These are phyloP conservation scores for Agrocybe chaxingu DNA, from an alignment of 768 basidiomycete genomes.

Conservation along the genomic window DNA sequence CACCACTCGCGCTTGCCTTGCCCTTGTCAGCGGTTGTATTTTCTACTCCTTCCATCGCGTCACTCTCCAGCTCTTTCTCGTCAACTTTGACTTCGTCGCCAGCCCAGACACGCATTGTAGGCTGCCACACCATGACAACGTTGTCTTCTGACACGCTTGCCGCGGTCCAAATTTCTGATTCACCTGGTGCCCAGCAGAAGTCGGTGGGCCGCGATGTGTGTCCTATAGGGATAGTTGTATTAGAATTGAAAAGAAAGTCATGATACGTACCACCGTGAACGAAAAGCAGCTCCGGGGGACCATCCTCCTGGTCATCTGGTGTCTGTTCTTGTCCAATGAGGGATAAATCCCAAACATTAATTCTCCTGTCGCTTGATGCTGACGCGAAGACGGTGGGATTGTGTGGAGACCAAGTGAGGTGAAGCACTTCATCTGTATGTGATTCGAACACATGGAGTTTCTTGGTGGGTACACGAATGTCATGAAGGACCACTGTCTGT, in stretches of 20 bases:
- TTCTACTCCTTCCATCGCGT: slow-evolving; percentile 77
- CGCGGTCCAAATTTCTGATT: slow-evolving; percentile 80
- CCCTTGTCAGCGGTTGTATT: slow-evolving; percentile 28
- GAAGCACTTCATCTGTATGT: slow-evolving; percentile 93
- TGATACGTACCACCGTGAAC: slow-evolving; percentile 80
- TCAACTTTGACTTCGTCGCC: slow-evolving; percentile 85
- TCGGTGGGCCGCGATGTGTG: slow-evolving; percentile 90
- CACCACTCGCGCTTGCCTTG: slow-evolving; percentile 31
- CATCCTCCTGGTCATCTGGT: slow-evolving; percentile 97
- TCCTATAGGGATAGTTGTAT: slow-evolving; percentile 39
- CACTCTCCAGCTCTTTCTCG: slow-evolving; percentile 80
- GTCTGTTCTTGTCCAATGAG: slow-evolving; percentile 94
- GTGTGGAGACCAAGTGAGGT: slow-evolving; percentile 94
- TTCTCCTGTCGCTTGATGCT: slow-evolving; percentile 87
- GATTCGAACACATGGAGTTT: slow-evolving; percentile 89
- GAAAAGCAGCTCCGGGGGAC: slow-evolving; percentile 94
- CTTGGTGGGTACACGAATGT: slow-evolving; percentile 69
- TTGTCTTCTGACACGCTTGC: slow-evolving; percentile 95
- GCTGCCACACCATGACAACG: slow-evolving; percentile 96
- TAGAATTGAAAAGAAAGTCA: neutral
- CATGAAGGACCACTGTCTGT: slow-evolving; percentile 87
- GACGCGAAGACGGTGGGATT: slow-evolving; percentile 91
- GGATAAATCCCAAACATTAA: slow-evolving; percentile 93
- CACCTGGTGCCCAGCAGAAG: slow-evolving; percentile 91
- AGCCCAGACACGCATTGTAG: slow-evolving; percentile 91